Conservation (phyloP, 176 grass and related monocot genomes). For the bread wheat (Triticum aestivum) region DNA sequence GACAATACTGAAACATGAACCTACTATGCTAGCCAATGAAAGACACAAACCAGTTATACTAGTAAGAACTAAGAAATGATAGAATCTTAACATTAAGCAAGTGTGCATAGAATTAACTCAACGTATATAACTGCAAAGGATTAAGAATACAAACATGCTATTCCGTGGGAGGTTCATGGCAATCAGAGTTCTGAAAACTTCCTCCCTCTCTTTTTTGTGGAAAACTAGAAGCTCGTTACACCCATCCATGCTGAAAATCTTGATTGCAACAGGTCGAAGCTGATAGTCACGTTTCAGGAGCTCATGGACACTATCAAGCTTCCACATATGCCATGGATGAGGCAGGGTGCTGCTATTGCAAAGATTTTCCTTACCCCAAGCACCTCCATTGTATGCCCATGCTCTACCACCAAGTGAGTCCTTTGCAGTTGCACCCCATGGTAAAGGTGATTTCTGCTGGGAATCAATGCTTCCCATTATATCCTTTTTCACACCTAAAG, state of each 20-base stretch:
- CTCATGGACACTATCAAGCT: slow-evolving; percentile 96
- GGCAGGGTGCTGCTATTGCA: slow-evolving; percentile 78
- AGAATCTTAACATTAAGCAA: slow-evolving; percentile 18
- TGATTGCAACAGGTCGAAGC: slow-evolving; percentile 93
- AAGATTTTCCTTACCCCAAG: slow-evolving; percentile 97
- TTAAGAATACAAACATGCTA: slow-evolving; percentile 87
- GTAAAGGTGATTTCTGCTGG: slow-evolving; percentile 69
- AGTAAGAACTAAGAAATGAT: slow-evolving; percentile 11
- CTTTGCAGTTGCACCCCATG: slow-evolving; percentile 51
- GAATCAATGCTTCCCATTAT: slow-evolving; percentile 73
- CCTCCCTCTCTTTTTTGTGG: slow-evolving; percentile 98
- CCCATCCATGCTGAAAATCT: slow-evolving; percentile 99
- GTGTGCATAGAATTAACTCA: slow-evolving; percentile 16
- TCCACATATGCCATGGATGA: slow-evolving; percentile 99
- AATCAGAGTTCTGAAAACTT: slow-evolving; percentile 91
- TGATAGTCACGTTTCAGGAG: slow-evolving; percentile 98
- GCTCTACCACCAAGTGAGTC: slow-evolving; percentile 80
- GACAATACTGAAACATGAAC: background rate
- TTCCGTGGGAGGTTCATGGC: slow-evolving; percentile 98
- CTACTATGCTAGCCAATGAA: background rate
- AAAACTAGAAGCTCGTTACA: slow-evolving; percentile 99
- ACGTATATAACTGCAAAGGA: slow-evolving; percentile 22
- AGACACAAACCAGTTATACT: background rate
- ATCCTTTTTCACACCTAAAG: slow-evolving; percentile 97
- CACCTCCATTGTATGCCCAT: slow-evolving; percentile 97